A percentile compares a stretch with the other conserved stretches of the same genome.
Conservation (phyloP, 2,329 filamentous ascomycete genomes). For the Magnaporthales sp. region DNA sequence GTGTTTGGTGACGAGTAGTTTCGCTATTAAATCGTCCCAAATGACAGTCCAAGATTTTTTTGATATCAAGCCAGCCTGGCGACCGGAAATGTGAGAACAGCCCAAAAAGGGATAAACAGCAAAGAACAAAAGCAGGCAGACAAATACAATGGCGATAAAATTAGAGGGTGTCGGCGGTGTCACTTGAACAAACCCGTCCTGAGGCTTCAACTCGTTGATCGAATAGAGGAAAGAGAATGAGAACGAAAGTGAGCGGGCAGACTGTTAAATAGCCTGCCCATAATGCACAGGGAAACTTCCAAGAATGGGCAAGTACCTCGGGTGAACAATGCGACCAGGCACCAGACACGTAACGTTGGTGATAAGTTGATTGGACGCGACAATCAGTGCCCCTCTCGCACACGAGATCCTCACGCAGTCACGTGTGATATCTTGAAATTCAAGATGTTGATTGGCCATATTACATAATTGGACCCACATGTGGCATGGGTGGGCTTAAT, state of each 20-base stretch:
- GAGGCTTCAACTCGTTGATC: background rate
- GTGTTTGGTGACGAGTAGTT: background rate
- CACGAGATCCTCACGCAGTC: background rate
- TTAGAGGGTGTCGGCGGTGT: background rate
- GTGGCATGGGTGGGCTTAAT: background rate
- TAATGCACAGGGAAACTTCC: background rate
- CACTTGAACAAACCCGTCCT: background rate
- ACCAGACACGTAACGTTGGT: conserved; percentile 5
- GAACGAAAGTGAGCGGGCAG: background rate
- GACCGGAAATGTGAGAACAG: background rate
- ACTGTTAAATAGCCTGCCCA: conserved; percentile 1
- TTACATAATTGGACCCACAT: background rate
- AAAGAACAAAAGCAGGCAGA: background rate
- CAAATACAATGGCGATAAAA: background rate
- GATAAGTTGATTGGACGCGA: background rate
- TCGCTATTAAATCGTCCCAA: background rate
- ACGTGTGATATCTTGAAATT: background rate
- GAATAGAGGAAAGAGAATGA: background rate
- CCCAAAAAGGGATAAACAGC: background rate
- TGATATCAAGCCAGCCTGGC: background rate
- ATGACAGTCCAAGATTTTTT: background rate
- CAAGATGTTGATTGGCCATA: background rate
- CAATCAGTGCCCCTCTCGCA: background rate
- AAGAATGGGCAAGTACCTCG: conserved; percentile 11
- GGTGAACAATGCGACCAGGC: conserved; percentile 6